Evolutionary conservation across 306 rosid species (phyloP), one percentile per base, ranked within the genome.

Genomic region (Prunus mira): DNA sequence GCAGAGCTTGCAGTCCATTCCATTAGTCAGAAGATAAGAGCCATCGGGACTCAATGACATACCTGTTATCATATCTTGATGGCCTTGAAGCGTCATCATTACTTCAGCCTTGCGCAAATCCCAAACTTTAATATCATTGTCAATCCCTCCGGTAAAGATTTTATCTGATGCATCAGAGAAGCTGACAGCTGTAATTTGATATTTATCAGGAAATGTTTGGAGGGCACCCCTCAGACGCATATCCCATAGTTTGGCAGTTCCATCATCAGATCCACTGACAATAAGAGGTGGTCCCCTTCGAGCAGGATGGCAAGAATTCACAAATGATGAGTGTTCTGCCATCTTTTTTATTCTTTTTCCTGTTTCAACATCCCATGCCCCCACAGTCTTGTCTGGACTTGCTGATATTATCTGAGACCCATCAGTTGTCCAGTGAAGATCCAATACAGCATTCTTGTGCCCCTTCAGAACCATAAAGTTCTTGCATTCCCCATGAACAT

Each of bases 11-110:
- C 93, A 86, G 73, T 95, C 97, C 98, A 95, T 95, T 83, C 91
- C 98, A 57, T 95, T 95, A 14, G 98, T 92, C 65, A 92, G 96
- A 70, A 95, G 96, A 80, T 92, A 95, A 13, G 98, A 95, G 56
- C 98, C 98, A 82, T 95, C 98, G n/a, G 96, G 98, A 74, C 98
- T 95, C 88, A 95, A 67, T 54, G 91, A 87, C 98, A 95, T 95
- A n/a, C 89, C 83, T 2, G 97, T 95, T 75, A 95, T 95, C 97
- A 92, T 95, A 81, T 92, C 98, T 84, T 89, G 93, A 81, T 95
- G 98, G 34, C 97, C 98, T 83, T 92, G 97, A 64, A 95, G 96
- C 22, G 96, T 89, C 97, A 90, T 90, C 61, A 69, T 75, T 30
- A 95, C 98, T 84, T 95, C 98, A 41, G 92, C 93, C 81, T 95